Percentiles rank a stretch among this genome's conserved stretches.
Evolutionary conservation across 2,329 filamentous ascomycete genomes (phyloP).

Genomic region (Nigrospora osmanthi): DNA sequence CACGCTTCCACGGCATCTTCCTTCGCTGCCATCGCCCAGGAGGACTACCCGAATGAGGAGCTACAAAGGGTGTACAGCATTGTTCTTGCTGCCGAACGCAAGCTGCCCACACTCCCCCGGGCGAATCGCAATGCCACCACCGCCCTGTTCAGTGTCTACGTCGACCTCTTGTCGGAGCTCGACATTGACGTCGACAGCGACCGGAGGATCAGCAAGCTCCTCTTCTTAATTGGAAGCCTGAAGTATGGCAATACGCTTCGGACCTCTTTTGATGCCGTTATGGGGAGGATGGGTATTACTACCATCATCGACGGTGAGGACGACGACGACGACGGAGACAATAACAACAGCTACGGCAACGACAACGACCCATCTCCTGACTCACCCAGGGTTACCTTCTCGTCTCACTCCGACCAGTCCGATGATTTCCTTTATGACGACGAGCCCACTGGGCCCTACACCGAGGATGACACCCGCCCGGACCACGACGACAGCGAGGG

Average conservation of each 20-base stretch:
- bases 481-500: no score
- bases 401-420: no score
- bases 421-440: no score
- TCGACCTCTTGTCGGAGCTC: constrained; percentile 63
- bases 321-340: neutral
- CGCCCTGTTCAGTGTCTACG: constrained; percentile 76
- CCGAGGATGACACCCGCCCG: no score
- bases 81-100: constrained; percentile 61
- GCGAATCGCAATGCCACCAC: constrained; percentile 61
- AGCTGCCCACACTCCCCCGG: constrained; percentile 48
- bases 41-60: constrained; percentile 40
- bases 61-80: constrained; percentile 73
- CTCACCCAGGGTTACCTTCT: no score
- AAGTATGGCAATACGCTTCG: constrained; percentile 49
- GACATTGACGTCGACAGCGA: constrained; percentile 67
- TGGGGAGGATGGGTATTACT: constrained; percentile 63
- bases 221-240: constrained; percentile 70
- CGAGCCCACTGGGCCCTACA: no score
- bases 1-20: constrained; percentile 4
- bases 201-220: constrained; percentile 65
- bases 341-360: neutral
- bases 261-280: constrained; percentile 62
- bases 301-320: constrained; percentile 46
- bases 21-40: constrained; percentile 4
- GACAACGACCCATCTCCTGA: no score